Evolutionary conservation across 2,329 filamentous ascomycete species (phyloP), one percentile per base, ranked within the genome.

Genomic region (Parastagonospora nodorum): DNA sequence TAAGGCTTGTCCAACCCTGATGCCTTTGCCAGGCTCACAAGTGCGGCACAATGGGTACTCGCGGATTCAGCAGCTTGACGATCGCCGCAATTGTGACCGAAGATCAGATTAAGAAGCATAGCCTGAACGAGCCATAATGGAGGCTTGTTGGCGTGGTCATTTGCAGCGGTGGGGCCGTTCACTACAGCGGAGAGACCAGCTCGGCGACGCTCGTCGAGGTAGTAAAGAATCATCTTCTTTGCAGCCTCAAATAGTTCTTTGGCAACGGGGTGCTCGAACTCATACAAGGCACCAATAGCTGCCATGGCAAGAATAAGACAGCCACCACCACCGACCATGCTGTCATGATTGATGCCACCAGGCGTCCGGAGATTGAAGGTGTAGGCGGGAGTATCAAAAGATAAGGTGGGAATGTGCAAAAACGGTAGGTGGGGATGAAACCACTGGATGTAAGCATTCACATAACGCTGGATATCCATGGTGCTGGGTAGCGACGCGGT

Each of bases 391-490:
- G 89, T 84, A 66, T 96, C 91, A 76, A 97, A 97, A 36, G 92
- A 92, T 57, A 97, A 80, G 12, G 93, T 96, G 45, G 92, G 88
- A 61, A 96, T 85, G 75, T 97, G 93, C 54, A 96, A 79, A 74
- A 97, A 96, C n/a, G 94, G 93, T 54, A 96, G 76, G 72, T 97
- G 93, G 16, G 93, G 93, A 69, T 97, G 92, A 74, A 96, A 96
- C 72, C 90, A 96, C 58, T 87, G 86, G 66, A 97, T 86, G 75
- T 97, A 97, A 52, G 92, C 88, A 58, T 87, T 86, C 56, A 97
- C 89, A 74, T 92, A 97, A 71, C 91, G 88, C 73, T 95, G 92
- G 55, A 97, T 84, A 70, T 97, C 91, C 68, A 84, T 81, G 30
- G 90, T 93, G 75, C 84, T 91, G 45, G 93, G 92, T 50, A 96